Evolutionary conservation across 1,139 yeast species (phyloP).

Genomic region (Scheffersomyces titani): DNA sequence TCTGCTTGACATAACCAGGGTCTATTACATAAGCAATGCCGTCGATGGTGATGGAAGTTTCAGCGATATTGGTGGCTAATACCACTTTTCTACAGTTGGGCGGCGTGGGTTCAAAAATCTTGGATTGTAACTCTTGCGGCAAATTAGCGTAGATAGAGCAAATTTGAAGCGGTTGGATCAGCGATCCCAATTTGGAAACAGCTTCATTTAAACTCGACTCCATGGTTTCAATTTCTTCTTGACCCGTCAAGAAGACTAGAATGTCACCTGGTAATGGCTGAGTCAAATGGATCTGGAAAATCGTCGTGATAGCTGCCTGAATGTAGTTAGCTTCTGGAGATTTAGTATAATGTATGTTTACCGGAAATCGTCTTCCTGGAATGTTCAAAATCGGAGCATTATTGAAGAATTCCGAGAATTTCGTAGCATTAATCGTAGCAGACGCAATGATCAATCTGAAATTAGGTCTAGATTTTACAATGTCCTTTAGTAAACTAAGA

Average conservation of each 20-base stretch:
- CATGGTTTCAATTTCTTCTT: slow-evolving; percentile 87
- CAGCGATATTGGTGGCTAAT: slow-evolving; percentile 94
- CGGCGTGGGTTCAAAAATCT: slow-evolving; percentile 89
- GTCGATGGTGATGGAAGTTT: slow-evolving; percentile 92
- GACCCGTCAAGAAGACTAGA: slow-evolving; percentile 83
- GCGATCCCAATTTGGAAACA: slow-evolving; percentile 59
- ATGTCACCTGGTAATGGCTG: slow-evolving; percentile 73
- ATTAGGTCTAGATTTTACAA: slow-evolving; percentile 63
- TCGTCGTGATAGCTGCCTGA: slow-evolving; percentile 84
- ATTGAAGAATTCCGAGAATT: slow-evolving; percentile 77
- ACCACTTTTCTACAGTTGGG: slow-evolving; percentile 79
- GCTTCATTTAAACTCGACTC: slow-evolving; percentile 73
- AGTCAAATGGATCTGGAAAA: slow-evolving; percentile 78
- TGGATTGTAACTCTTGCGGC: slow-evolving; percentile 80
- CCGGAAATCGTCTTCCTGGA: slow-evolving; percentile 91
- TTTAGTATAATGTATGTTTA: slow-evolving; percentile 79
- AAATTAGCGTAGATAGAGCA: slow-evolving; percentile 92
- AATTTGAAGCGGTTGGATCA: slow-evolving; percentile 63
- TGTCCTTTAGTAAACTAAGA: slow-evolving; percentile 76
- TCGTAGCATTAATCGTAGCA: slow-evolving; percentile 90
- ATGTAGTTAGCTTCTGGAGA: slow-evolving; percentile 89
- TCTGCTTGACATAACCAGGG: slow-evolving; percentile 91
- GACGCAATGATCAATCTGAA: slow-evolving; percentile 80
- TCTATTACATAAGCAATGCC: slow-evolving; percentile 90
- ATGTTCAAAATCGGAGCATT: slow-evolving; percentile 83